Evolutionary conservation across 2,329 filamentous ascomycete species (phyloP).

Genomic region (Chaetomium globosum): DNA sequence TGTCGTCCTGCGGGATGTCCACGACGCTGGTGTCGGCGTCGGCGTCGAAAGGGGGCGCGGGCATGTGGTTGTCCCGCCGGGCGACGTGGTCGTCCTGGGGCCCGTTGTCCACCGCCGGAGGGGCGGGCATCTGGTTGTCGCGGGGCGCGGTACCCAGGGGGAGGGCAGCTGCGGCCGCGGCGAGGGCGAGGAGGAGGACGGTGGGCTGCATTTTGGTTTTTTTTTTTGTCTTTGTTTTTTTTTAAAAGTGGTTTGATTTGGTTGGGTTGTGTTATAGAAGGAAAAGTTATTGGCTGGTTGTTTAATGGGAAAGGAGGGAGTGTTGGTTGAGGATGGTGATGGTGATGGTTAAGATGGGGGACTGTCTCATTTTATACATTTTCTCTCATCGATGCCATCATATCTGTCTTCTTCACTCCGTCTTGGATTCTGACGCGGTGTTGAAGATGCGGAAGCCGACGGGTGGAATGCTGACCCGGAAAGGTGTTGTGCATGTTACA

Average conservation of each 20-base stretch:
- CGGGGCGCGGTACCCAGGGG: background rate
- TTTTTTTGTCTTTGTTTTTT: background rate
- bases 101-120: background rate
- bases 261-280: background rate
- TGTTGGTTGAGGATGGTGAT: background rate
- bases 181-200: background rate
- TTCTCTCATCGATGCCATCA: background rate
- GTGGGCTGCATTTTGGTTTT: slow-evolving; percentile 1
- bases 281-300: background rate
- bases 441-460: background rate
- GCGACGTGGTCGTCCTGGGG: background rate
- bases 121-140: slow-evolving; percentile 1
- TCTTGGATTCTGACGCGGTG: background rate
- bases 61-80: no score
- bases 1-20: no score
- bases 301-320: background rate
- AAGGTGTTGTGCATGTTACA: background rate
- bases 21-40: no score
- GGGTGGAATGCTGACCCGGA: slow-evolving; percentile 9
- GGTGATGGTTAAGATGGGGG: background rate
- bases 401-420: background rate
- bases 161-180: background rate
- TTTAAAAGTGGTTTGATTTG: background rate
- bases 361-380: background rate
- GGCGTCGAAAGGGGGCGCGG: no score